Evolutionary conservation across 768 basidiomycete genomes (phyloP), one percentile per base, ranked within the genome.

Genomic region (Cyclocybe aegerita): DNA sequence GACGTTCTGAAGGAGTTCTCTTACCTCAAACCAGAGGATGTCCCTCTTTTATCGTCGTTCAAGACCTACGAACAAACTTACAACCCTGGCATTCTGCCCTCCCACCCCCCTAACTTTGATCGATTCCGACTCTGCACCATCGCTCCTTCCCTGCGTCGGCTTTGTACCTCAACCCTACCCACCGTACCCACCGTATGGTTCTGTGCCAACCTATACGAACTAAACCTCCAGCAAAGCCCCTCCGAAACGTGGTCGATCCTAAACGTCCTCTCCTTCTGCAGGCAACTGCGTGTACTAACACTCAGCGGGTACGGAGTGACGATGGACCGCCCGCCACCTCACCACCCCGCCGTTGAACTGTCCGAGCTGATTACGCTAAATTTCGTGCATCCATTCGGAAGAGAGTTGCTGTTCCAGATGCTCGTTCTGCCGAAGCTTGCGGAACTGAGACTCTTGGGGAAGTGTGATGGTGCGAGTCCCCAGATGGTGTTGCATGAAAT

Each of bases 291-390:
- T 14, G 40, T 50, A 4, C 53, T 59, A 23, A 54, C 52, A 11
- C 48, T 59, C 29, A 52, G 44, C 38, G 58, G 58, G 12, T 52
- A 46, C 40, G 58, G 58, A 8, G 45, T 52, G 30, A 53, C 54
- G 7, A 44, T 42, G 8, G 14, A 23, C 23, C 30, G 12, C 4
- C 33, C 47, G 7, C 15, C 31, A 14, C 36, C 36, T 34, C 15
- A 38, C 7, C 9, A 45, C n/a, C 11, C 15, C 15, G 15, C 36
- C 5, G 8, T 60, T 11, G 29, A 32, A 9, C 43, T 60, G 36
- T 45, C 58, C 9, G 31, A 49, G 29, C 38, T 60, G 39, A 48
- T 50, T 32, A 50, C 48, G 11, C 41, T 60, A 11, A 56, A 50
- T 45, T 38, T 60, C 31, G 58, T 56, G 36, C 55, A 60, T 42